Evolutionary conservation across 139 green algal genomes (phyloP).

Genomic region (Tetradesmus lagerheimii): DNA sequence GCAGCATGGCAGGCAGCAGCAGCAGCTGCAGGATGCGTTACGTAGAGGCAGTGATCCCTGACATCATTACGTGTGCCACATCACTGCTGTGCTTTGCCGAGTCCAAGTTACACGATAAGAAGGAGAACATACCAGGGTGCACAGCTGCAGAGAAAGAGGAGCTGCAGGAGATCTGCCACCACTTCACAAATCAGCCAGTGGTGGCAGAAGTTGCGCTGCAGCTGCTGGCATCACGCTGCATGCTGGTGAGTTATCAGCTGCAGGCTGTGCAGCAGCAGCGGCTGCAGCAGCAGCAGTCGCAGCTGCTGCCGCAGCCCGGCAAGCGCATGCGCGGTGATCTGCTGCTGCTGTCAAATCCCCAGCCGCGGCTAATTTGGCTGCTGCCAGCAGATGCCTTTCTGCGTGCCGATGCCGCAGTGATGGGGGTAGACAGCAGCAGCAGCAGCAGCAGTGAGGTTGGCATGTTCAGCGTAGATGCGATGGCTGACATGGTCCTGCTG

Average conservation of each 20-base stretch:
- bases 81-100: too few relatives aligned
- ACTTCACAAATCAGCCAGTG: background rate
- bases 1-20: background rate
- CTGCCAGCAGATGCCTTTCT: background rate
- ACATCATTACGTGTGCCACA: too few relatives aligned
- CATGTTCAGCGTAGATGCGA: background rate
- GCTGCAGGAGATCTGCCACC: background rate
- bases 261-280: background rate
- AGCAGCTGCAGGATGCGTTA: too few relatives aligned
- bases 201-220: background rate
- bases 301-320: background rate
- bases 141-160: background rate
- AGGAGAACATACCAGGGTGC: too few relatives aligned
- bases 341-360: background rate
- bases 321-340: background rate
- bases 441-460: background rate
- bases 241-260: background rate
- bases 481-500: too few relatives aligned
- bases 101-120: too few relatives aligned
- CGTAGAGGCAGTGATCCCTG: too few relatives aligned
- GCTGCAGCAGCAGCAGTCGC: background rate
- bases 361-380: background rate
- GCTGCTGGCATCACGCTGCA: background rate
- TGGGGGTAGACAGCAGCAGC: background rate
- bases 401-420: background rate